Evolutionary conservation across 2,329 filamentous ascomycete genomes (phyloP).

Genomic region (Pleomassaria siparia): DNA sequence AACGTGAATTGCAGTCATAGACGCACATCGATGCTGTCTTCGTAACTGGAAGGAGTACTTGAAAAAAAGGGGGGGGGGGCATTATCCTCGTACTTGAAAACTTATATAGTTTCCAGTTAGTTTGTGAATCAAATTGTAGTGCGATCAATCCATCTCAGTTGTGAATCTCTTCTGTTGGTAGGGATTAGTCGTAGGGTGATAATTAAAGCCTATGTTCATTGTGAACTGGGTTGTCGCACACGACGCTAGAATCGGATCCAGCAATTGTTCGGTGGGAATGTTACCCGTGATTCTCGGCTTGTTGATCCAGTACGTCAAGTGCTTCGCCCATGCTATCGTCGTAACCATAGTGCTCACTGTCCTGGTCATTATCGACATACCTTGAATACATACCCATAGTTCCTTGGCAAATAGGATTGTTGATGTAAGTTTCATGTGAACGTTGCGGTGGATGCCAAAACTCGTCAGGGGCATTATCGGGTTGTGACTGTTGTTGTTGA

Average conservation of each 20-base stretch:
- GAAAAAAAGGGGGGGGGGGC: no score
- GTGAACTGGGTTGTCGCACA: not conserved
- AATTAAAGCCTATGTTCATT: no score
- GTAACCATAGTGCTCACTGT: not conserved
- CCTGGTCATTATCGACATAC: not conserved
- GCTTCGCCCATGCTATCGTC: not conserved
- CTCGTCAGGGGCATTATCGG: not conserved
- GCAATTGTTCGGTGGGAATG: not conserved
- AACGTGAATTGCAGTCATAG: no score
- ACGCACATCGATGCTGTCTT: no score
- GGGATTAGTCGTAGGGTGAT: no score
- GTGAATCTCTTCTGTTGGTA: not conserved
- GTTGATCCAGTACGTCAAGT: not conserved
- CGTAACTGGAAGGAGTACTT: no score
- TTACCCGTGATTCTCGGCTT: not conserved
- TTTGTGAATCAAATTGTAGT: no score
- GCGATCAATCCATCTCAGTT: not conserved
- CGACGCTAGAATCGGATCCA: not conserved
- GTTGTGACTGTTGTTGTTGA: constrained; percentile 1
- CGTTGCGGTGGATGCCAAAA: not conserved
- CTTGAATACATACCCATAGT: not conserved
- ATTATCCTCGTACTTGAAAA: no score
- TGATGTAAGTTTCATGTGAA: constrained; percentile 1
- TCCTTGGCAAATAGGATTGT: constrained; percentile 9
- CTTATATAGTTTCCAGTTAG: no score